Evolutionary conservation across 139 green algal genomes (phyloP).

Genomic region (Chlorella sp.): DNA sequence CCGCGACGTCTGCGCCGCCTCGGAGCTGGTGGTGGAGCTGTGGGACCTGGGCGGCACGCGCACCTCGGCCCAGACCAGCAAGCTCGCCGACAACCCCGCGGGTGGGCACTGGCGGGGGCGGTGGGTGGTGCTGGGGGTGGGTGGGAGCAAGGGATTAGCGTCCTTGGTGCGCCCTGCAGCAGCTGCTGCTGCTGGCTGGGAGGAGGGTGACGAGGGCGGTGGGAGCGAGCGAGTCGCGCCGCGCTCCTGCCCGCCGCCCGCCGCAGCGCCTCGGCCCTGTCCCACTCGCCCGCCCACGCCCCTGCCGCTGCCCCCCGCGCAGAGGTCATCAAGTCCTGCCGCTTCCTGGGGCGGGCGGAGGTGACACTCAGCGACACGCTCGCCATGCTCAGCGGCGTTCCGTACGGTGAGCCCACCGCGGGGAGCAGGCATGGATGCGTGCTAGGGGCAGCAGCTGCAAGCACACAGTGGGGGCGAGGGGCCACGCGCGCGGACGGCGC

Average conservation of each 20-base stretch:
- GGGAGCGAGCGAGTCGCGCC: too few species aligned
- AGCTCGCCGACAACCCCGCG: conserved; percentile 35
- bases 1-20: conserved; percentile 40
- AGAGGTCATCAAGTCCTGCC: conserved; percentile 52
- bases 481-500: too few species aligned
- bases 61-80: conserved; percentile 32
- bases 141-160: background rate
- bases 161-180: background rate
- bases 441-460: too few species aligned
- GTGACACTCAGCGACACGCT: conserved; percentile 74
- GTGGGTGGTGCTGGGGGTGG: background rate
- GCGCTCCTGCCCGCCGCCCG: too few species aligned
- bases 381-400: conserved; percentile 23
- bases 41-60: conserved; percentile 59
- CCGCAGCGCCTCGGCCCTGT: too few species aligned
- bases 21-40: conserved; percentile 71
- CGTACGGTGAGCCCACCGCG: too few species aligned
- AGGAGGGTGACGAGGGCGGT: too few species aligned
- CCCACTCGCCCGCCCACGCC: too few species aligned
- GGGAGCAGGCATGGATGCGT: too few species aligned
- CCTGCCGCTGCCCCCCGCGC: background rate
- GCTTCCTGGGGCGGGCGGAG: conserved; percentile 59
- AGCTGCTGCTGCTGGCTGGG: conserved; percentile 4
- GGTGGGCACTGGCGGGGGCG: background rate
- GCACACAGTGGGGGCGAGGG: too few species aligned